These are phyloP conservation scores for Phellopilus nigrolimitatus DNA, from an alignment of 1,284 basidiomycete species.

Conservation along the genomic window DNA sequence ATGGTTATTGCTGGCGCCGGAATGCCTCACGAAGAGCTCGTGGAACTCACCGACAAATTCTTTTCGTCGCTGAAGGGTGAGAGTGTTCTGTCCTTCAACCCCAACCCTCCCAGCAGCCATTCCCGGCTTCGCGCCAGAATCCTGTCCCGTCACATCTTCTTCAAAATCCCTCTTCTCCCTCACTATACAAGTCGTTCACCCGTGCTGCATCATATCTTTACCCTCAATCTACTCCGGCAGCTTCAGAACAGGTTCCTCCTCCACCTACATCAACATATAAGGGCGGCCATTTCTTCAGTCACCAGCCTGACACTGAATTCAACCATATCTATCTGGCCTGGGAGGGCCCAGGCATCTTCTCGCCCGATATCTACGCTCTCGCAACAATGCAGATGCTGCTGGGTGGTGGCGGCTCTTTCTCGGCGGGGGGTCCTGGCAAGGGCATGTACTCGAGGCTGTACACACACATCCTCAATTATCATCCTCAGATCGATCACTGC, in stretches of 20 bases:
- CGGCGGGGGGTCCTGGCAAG: conserved; percentile 95
- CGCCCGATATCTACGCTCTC: conserved; percentile 91
- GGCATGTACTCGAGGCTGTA: conserved; percentile 99
- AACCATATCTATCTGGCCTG: conserved; percentile 93
- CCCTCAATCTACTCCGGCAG: conserved; percentile 35
- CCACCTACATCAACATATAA: conserved; percentile 67
- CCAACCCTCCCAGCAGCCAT: conserved; percentile 28
- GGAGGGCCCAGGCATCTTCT: conserved; percentile 89
- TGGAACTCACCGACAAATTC: conserved; percentile 78
- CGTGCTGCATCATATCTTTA: conserved; percentile 68
- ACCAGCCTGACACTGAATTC: conserved; percentile 70
- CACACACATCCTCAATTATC: conserved; percentile 95
- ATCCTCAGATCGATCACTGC: conserved; percentile 93
- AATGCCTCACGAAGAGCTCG: conserved; percentile 84
- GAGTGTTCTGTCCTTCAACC: conserved; percentile 29
- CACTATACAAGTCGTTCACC: conserved; percentile 62
- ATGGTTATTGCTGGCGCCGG: conserved; percentile 95
- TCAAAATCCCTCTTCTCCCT: conserved; percentile 37
- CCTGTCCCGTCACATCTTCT: conserved; percentile 48
- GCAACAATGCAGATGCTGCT: conserved; percentile 95
- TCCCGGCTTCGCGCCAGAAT: conserved; percentile 30
- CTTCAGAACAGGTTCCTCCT: conserved; percentile 32
- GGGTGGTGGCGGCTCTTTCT: conserved; percentile 94
- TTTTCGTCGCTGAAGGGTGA: conserved; percentile 68
- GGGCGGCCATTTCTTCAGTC: conserved; percentile 78